phyloP scores from a whole-genome alignment of 2,329 filamentous ascomycete genomes.

The Pseudocercospora pini-densiflorae region DNA sequence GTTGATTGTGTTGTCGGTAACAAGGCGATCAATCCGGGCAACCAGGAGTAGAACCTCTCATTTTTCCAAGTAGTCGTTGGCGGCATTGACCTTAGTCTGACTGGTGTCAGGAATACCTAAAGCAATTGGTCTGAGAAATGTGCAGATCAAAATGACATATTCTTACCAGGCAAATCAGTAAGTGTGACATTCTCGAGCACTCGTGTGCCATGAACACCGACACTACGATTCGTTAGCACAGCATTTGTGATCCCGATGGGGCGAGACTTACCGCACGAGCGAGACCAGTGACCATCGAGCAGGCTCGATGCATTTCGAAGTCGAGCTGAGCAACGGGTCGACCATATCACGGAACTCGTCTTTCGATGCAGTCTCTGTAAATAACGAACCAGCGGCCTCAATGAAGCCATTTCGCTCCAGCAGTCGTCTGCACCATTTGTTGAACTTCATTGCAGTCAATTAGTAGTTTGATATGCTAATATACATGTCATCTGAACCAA shows the following conservation, averaged over 20 bases:
- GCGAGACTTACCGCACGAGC: slow-evolving; percentile 6
- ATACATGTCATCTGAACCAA: no score
- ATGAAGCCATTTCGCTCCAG: no score
- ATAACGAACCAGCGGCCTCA: neutral
- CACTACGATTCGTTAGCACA: slow-evolving; percentile 2
- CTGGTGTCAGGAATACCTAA: slow-evolving; percentile 24
- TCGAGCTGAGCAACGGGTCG: slow-evolving; percentile 11
- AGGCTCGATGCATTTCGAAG: neutral
- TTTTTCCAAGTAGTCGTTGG: neutral
- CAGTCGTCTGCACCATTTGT: no score
- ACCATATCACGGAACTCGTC: neutral
- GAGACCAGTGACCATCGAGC: slow-evolving; percentile 24
- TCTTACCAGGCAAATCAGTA: slow-evolving; percentile 26
- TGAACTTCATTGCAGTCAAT: no score
- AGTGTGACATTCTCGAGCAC: slow-evolving; percentile 16
- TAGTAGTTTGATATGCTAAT: no score
- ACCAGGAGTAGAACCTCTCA: slow-evolving; percentile 26
- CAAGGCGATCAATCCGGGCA: slow-evolving; percentile 10
- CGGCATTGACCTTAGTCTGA: slow-evolving; percentile 12
- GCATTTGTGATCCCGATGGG: neutral
- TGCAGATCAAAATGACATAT: neutral
- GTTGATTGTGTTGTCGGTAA: slow-evolving; percentile 15
- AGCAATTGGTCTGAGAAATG: neutral
- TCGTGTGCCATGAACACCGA: slow-evolving; percentile 15
- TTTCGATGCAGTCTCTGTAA: neutral